These are phyloP conservation scores for Trifolium repens DNA, from an alignment of 306 rosid genomes.

Conservation along the genomic window DNA sequence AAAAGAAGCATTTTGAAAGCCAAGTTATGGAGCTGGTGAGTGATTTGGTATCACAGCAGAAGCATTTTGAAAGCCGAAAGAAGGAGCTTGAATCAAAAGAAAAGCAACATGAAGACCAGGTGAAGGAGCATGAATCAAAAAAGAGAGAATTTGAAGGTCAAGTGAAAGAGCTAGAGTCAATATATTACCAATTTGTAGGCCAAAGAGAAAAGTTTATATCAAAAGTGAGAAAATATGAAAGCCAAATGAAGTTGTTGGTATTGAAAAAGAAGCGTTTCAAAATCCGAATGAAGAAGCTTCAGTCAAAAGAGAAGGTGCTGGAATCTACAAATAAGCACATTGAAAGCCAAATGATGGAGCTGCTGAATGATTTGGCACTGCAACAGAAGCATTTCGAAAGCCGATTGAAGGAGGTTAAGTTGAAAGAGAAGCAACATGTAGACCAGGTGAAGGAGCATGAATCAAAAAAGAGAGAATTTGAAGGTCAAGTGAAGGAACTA, in stretches of 20 bases:
- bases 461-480: background rate
- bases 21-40: background rate
- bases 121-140: background rate
- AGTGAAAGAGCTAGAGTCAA: background rate
- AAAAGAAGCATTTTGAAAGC: background rate
- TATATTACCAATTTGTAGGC: too few relatives aligned
- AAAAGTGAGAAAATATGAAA: slow-evolving; percentile 20
- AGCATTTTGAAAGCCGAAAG: background rate
- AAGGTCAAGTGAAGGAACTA: background rate
- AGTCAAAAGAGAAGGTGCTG: background rate
- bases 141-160: too few relatives aligned
- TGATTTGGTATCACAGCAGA: slow-evolving; percentile 23
- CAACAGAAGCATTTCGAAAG: background rate
- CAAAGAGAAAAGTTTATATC: background rate
- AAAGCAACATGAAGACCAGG: background rate
- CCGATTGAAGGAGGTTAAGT: background rate
- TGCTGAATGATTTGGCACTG: too few relatives aligned
- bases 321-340: background rate
- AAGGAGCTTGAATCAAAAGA: background rate
- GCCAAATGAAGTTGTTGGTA: background rate
- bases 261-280: background rate
- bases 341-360: background rate
- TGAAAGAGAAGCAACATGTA: background rate
- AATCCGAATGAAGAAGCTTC: background rate
- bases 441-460: background rate